These are phyloP conservation scores for Blastocladiella emersonii DNA, from an alignment of 371 early-diverging fungal genomes.

Conservation along the genomic window DNA sequence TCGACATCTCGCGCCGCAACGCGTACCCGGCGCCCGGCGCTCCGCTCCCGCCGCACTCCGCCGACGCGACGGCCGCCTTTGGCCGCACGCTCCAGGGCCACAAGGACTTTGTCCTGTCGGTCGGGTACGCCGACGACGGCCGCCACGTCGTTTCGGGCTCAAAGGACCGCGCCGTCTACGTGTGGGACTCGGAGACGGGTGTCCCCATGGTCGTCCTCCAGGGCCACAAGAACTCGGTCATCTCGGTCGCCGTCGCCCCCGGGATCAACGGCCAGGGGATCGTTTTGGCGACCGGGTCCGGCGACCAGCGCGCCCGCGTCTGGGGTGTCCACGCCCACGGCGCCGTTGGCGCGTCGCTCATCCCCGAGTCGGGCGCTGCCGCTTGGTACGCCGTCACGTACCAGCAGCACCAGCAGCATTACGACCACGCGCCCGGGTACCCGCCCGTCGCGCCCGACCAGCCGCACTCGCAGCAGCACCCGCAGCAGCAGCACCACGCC, in stretches of 20 bases:
- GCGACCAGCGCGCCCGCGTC: conserved; percentile 82
- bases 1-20: not conserved
- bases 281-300: conserved; percentile 89
- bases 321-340: conserved; percentile 33
- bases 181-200: conserved; percentile 79
- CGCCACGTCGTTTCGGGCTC: conserved; percentile 89
- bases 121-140: conserved; percentile 82
- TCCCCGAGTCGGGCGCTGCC: too few relatives aligned
- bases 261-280: conserved; percentile 5
- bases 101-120: conserved; percentile 91
- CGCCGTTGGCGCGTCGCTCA: too few relatives aligned
- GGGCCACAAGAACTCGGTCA: conserved; percentile 93
- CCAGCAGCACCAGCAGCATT: too few relatives aligned
- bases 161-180: conserved; percentile 88
- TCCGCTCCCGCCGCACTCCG: not conserved
- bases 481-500: too few relatives aligned
- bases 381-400: too few relatives aligned
- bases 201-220: conserved; percentile 83
- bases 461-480: too few relatives aligned
- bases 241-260: conserved; percentile 72
- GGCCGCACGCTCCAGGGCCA: conserved; percentile 38
- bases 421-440: too few relatives aligned
- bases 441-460: too few relatives aligned
- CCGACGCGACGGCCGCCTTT: not conserved
- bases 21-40: too few relatives aligned